These are phyloP conservation scores for Tetrapisispora fleetii DNA, from an alignment of 805 yeast genomes.

Conservation along the genomic window DNA sequence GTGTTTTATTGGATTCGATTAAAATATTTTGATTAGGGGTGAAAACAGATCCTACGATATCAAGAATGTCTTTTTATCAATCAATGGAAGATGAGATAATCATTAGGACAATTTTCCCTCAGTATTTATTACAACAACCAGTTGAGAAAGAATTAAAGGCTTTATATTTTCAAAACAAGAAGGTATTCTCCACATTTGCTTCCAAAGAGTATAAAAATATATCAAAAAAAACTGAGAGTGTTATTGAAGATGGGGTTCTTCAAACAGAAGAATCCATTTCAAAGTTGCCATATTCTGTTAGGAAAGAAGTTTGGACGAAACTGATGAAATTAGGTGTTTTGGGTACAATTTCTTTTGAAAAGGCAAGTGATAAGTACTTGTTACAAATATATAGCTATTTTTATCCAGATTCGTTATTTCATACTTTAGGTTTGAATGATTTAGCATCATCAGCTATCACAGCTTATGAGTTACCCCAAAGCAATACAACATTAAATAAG, in stretches of 20 bases:
- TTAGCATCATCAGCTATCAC: neutral
- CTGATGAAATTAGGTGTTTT: slow-evolving; percentile 24
- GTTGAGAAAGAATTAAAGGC: slow-evolving; percentile 23
- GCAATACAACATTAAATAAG: neutral
- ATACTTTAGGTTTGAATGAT: neutral
- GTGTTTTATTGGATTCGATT: too few relatives aligned
- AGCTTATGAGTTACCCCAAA: neutral
- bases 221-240: neutral
- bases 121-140: slow-evolving; percentile 26
- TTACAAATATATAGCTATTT: slow-evolving; percentile 26
- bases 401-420: slow-evolving; percentile 12
- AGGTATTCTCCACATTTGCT: slow-evolving; percentile 15
- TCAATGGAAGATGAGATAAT: slow-evolving; percentile 22
- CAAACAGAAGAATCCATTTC: neutral
- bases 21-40: too few relatives aligned
- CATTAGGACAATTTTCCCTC: slow-evolving; percentile 21
- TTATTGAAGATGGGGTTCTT: neutral
- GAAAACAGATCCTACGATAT: too few relatives aligned
- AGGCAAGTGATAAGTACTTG: slow-evolving; percentile 24
- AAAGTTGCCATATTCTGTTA: neutral
- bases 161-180: slow-evolving; percentile 19
- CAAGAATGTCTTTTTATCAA: neutral
- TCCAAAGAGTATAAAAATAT: neutral
- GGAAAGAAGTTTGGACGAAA: slow-evolving; percentile 27
- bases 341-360: slow-evolving; percentile 26